These are phyloP conservation scores for Prunella vulgaris DNA, from an alignment of 257 asterid species.

Conservation along the genomic window DNA sequence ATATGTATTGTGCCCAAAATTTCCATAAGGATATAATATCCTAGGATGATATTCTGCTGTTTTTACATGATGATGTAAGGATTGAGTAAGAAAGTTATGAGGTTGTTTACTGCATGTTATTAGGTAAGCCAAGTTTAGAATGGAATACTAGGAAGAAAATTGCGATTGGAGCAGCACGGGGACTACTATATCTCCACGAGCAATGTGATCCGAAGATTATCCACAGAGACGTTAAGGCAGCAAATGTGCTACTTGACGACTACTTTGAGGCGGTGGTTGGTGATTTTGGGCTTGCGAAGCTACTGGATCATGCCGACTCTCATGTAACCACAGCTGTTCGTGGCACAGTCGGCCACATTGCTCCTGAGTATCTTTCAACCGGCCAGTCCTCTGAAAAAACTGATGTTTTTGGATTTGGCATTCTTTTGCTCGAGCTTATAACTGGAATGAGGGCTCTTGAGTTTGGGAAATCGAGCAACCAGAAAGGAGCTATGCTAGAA, in stretches of 20 bases:
- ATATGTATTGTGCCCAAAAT: too few species aligned
- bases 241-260: slow-evolving; percentile 80
- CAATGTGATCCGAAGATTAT: slow-evolving; percentile 98
- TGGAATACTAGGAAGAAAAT: slow-evolving; percentile 85
- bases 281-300: slow-evolving; percentile 94
- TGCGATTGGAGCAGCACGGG: slow-evolving; percentile 92
- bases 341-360: slow-evolving; percentile 96
- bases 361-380: slow-evolving; percentile 91
- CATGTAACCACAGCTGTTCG: slow-evolving; percentile 98
- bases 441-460: slow-evolving; percentile 95
- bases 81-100: neutral
- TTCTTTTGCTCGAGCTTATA: slow-evolving; percentile 80
- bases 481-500: slow-evolving; percentile 88
- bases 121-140: slow-evolving; percentile 75
- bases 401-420: slow-evolving; percentile 94
- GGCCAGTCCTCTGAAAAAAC: slow-evolving; percentile 98
- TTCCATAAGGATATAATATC: neutral
- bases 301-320: slow-evolving; percentile 87
- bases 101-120: neutral
- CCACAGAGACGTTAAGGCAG: slow-evolving; percentile 97
- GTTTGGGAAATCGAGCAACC: slow-evolving; percentile 72
- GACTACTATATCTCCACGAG: slow-evolving; percentile 85
- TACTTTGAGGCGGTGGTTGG: slow-evolving; percentile 84
- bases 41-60: neutral
- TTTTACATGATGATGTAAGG: neutral